Evolutionary conservation across 2,329 filamentous ascomycete genomes (phyloP).

Genomic region (Diplodia corticola): DNA sequence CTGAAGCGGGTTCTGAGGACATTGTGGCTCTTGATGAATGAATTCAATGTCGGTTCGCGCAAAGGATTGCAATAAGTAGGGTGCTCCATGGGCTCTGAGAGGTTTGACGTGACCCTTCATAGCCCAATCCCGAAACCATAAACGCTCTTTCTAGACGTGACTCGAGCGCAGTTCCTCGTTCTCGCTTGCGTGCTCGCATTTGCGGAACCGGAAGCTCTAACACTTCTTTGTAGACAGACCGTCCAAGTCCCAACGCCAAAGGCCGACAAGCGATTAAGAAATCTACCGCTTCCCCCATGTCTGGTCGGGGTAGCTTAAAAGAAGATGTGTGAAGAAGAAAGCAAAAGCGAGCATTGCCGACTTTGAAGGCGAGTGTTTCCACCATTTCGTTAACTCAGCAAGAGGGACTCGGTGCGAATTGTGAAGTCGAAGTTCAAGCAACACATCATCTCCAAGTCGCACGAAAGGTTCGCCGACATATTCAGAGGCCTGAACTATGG

Average conservation of each 20-base stretch:
- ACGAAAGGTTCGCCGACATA: not conserved
- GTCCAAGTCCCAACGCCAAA: not conserved
- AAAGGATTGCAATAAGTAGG: too few relatives aligned
- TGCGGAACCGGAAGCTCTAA: not conserved
- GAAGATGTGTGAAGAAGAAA: not conserved
- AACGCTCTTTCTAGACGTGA: too few relatives aligned
- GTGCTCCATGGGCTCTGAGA: too few relatives aligned
- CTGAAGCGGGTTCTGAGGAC: too few relatives aligned
- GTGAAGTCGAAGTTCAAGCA: not conserved
- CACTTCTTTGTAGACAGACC: not conserved
- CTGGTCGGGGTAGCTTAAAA: not conserved
- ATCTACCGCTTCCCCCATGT: not conserved
- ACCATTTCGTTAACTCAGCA: not conserved
- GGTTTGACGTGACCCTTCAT: too few relatives aligned
- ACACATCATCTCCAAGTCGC: not conserved
- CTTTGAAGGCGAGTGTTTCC: too few relatives aligned
- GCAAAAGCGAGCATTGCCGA: not conserved
- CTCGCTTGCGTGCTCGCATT: not conserved
- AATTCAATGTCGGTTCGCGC: too few relatives aligned
- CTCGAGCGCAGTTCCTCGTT: not conserved
- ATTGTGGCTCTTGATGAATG: too few relatives aligned
- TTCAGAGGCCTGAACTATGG: not conserved
- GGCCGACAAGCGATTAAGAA: not conserved
- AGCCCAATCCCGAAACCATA: too few relatives aligned
- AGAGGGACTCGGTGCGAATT: not conserved